Percentiles rank a stretch among this genome's conserved stretches.
Evolutionary conservation across 805 yeast genomes (phyloP).

Genomic region (Yarrowia alimentaria): DNA sequence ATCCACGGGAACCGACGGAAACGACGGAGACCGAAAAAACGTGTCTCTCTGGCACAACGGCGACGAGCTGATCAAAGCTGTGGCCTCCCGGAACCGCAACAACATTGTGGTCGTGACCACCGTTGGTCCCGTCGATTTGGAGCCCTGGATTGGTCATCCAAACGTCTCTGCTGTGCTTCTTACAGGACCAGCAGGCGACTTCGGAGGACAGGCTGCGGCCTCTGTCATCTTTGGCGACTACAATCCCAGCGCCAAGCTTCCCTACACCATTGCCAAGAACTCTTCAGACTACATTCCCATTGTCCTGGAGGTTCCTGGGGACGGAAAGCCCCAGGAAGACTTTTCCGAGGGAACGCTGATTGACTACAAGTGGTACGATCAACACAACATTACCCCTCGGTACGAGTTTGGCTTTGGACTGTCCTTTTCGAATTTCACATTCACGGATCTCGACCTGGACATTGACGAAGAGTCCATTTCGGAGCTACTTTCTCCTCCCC

Average conservation of each 20-base stretch:
- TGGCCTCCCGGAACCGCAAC: constrained; percentile 50
- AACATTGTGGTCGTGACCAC: constrained; percentile 58
- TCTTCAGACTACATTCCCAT: constrained; percentile 49
- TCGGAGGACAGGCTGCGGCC: constrained; percentile 55
- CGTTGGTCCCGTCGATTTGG: constrained; percentile 61
- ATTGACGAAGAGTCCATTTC: constrained; percentile 51
- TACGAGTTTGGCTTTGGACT: constrained; percentile 64
- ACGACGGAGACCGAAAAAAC: constrained; percentile 59
- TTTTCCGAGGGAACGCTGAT: constrained; percentile 47
- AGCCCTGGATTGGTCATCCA: constrained; percentile 53
- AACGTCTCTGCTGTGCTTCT: constrained; percentile 58
- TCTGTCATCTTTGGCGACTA: constrained; percentile 60
- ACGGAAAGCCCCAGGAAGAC: constrained; percentile 42
- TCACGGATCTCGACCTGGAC: constrained; percentile 44
- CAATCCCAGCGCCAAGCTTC: constrained; percentile 61
- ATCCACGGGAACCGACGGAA: constrained; percentile 57
- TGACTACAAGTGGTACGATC: constrained; percentile 60
- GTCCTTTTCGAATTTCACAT: constrained; percentile 48
- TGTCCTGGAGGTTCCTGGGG: constrained; percentile 41
- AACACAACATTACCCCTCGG: constrained; percentile 55
- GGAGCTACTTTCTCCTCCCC: constrained; percentile 45
- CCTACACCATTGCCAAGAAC: constrained; percentile 60
- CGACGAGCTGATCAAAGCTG: constrained; percentile 50
- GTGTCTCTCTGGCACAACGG: constrained; percentile 56
- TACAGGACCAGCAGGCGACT: constrained; percentile 57